Conservation (phyloP, 2,329 filamentous ascomycete genomes). For the Epicoccum nigrum region DNA sequence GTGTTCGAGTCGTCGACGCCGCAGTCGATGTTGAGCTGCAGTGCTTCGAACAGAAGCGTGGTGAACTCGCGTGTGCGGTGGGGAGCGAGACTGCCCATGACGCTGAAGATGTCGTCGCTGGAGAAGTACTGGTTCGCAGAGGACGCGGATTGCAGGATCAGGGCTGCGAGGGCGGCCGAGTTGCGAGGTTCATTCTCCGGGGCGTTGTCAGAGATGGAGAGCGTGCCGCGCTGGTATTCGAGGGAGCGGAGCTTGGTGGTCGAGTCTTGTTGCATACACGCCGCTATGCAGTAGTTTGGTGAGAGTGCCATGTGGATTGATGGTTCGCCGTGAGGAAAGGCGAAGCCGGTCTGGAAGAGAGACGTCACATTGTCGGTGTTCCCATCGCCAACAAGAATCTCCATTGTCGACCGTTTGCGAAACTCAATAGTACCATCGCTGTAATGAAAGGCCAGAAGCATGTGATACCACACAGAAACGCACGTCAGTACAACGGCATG, state of each 20-base stretch:
- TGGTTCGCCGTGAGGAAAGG: constrained; percentile 68
- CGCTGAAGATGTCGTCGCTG: constrained; percentile 57
- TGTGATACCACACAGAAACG: constrained; percentile 72
- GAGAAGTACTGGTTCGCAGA: constrained; percentile 53
- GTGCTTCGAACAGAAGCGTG: constrained; percentile 64
- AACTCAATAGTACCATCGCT: constrained; percentile 84
- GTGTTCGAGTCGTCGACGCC: constrained; percentile 72
- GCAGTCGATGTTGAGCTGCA: constrained; percentile 72
- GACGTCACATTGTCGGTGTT: constrained; percentile 71
- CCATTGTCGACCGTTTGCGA: constrained; percentile 76
- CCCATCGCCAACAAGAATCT: constrained; percentile 67
- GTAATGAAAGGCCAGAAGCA: constrained; percentile 72
- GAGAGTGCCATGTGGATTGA: constrained; percentile 57
- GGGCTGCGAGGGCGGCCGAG: constrained; percentile 49
- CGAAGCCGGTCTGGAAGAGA: constrained; percentile 78
- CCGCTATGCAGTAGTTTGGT: constrained; percentile 55
- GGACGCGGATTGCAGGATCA: constrained; percentile 51
- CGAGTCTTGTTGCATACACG: constrained; percentile 52
- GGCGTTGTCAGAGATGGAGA: constrained; percentile 39
- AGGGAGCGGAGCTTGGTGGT: constrained; percentile 50
- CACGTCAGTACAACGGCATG: constrained; percentile 75
- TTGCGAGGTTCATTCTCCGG: constrained; percentile 41
- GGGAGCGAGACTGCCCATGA: constrained; percentile 38
- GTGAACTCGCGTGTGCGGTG: constrained; percentile 57
- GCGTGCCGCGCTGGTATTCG: constrained; percentile 47